phyloP scores from a whole-genome alignment of 1,284 basidiomycete genomes.

The Leccinum pallidistipes region DNA sequence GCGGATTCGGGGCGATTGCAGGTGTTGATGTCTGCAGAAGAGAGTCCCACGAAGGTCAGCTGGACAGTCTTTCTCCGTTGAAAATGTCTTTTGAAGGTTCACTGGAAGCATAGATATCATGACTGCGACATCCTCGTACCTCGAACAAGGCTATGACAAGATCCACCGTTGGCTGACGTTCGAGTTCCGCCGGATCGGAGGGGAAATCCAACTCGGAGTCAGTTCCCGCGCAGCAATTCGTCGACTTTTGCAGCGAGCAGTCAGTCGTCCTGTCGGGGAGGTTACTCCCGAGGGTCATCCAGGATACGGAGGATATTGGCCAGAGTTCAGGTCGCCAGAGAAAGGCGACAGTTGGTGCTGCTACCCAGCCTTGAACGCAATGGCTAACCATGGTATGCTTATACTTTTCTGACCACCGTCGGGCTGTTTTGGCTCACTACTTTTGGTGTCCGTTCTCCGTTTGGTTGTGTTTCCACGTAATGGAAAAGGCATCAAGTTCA shows the following conservation, averaged over 20 bases:
- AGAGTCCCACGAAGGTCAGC: conserved; percentile 80
- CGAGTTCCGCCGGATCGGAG: conserved; percentile 82
- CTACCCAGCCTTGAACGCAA: conserved; percentile 70
- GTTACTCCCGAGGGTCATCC: conserved; percentile 56
- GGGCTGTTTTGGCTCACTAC: not conserved
- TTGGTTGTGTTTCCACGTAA: conserved; percentile 47
- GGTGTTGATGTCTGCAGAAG: conserved; percentile 86
- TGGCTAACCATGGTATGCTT: conserved; percentile 71
- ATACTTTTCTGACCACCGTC: not conserved
- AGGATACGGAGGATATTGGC: conserved; percentile 66
- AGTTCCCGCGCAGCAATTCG: conserved; percentile 67
- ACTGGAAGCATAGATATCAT: conserved; percentile 81
- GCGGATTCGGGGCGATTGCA: conserved; percentile 80
- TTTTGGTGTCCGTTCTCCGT: not conserved
- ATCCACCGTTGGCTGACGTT: conserved; percentile 84
- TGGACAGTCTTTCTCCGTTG: conserved; percentile 36
- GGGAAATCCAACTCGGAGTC: conserved; percentile 82
- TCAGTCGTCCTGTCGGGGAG: conserved; percentile 46
- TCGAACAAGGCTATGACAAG: conserved; percentile 91
- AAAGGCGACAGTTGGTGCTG: conserved; percentile 65
- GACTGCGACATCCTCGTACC: conserved; percentile 73
- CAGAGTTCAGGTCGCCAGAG: conserved; percentile 55
- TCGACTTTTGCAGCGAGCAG: conserved; percentile 72
- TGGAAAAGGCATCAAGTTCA: conserved; percentile 67
- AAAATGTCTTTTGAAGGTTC: not conserved